Evolutionary conservation across 352 stramenopile species (phyloP), one percentile per base, ranked within the genome.

Genomic region (Phytopythium aichiense): DNA sequence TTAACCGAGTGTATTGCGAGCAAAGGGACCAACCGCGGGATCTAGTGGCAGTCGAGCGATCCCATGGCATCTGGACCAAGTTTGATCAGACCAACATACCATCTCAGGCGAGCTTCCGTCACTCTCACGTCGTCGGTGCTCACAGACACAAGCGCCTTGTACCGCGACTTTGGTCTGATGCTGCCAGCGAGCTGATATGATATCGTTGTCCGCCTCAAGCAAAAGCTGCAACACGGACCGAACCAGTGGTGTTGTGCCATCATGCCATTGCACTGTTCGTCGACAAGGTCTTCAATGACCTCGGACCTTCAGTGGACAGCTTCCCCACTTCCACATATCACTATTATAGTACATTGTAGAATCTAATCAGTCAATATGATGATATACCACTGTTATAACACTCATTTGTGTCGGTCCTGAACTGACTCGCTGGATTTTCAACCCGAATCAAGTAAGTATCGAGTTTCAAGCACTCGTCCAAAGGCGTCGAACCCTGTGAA

Each of bases 401-500:
- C 6, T n/a, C 5, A 18, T 45, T 45, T n/a, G 38, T 45, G 38
- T 12, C 16, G 13, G 13, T n/a, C 13, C 13, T 9, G 40, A 20
- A 51, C 45, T 8, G 45, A 18, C 12, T 51, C 22, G 45, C 45
- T 51, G 45, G 45, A 51, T 51, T 51, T 51, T 51, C 45, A 7
- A 51, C 31, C 13, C 45, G 22, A 51, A 51, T 51, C 45, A 51
- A 51, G 45, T 51, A 51, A 51, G 45, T 51, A 51, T 51, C 45
- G 25, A 51, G 45, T 30, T 13, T 51, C 42, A 18, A 49, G 45
- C 8, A 51, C n/a, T 8, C 4, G 7, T 12, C 20, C 7, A 28
- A 20, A 28, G 42, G 23, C 42, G 42, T 16, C 42, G 42, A 49
- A 49, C 7, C 20, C 42, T 15, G 20, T 49, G 42, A 49, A 23